Conservation (phyloP, 306 rosid species). For the Astragalus membranaceus region DNA sequence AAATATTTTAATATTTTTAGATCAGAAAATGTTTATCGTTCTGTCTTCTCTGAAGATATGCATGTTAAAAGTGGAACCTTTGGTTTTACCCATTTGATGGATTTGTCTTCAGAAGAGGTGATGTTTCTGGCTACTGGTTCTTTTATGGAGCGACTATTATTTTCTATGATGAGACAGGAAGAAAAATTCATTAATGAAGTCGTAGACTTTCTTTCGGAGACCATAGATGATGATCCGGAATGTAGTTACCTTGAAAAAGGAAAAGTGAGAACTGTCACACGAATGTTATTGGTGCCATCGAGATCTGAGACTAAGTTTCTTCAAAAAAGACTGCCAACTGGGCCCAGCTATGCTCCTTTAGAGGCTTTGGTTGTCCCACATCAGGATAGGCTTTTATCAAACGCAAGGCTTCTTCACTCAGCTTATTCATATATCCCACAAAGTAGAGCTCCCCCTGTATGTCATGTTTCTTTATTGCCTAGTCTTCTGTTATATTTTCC, state of each 20-base stretch:
- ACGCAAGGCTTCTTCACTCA: constrained; percentile 78
- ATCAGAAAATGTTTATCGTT: constrained; percentile 58
- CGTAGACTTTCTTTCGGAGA: constrained; percentile 46
- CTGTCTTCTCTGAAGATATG: constrained; percentile 48
- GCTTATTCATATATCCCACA: constrained; percentile 80
- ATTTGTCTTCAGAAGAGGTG: constrained; percentile 79
- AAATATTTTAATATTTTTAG: constrained; percentile 65
- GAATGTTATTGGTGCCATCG: constrained; percentile 79
- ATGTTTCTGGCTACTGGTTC: constrained; percentile 69
- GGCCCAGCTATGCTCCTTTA: constrained; percentile 62
- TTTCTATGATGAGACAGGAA: constrained; percentile 71
- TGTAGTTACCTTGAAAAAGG: constrained; percentile 47
- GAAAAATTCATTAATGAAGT: constrained; percentile 50
- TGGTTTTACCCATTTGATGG: constrained; percentile 84
- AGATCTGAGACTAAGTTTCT: constrained; percentile 48
- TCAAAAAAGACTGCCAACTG: constrained; percentile 50
- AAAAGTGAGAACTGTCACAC: constrained; percentile 67
- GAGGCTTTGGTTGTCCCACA: constrained; percentile 75
- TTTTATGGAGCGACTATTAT: constrained; percentile 68
- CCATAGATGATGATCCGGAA: constrained; percentile 50
- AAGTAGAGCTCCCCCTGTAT: constrained; percentile 92
- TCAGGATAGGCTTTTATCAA: constrained; percentile 63
- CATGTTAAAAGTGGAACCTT: constrained; percentile 54
- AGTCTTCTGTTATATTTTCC: not conserved
- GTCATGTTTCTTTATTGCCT: constrained; percentile 26